Base-by-base conservation (phyloP, 768 basidiomycete genomes). In the Podaxis mareebaensis region DNA sequence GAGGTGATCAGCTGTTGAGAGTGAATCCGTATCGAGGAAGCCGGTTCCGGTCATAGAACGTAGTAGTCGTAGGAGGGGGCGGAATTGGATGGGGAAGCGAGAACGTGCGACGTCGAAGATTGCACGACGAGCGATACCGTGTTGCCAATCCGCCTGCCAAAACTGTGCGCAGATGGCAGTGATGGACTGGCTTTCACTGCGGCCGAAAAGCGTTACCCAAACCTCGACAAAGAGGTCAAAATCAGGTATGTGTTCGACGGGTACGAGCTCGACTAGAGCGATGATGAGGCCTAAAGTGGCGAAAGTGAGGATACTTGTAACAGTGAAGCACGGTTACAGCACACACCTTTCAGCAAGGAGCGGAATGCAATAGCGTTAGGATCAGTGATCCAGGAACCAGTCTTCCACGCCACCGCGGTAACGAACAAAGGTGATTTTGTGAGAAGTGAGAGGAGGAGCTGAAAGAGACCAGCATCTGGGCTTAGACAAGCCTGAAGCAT, bases 71-170 rank as follows among this genome's bases (percentile, higher is more conserved):
- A 92, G 72, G 22, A 96, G 83, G 0, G 88, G 85, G 26, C 81
- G 79, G 65, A 90, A 81, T 60, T 93, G 88, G 33, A 93, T 83
- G 2, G 95, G 95, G 74, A 95, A 98, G 2, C 92, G 85, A 8
- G 90, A 84, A 3, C 91, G 84, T 6, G 91, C 86, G 24, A 93
- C 87, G 64, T 95, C 93, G 60, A 98, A 84, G 55, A 96, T 83
- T 39, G 91, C 90, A 28, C 90, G 85, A 33, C 94, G 90, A 20
- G 87, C 77, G 3, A 83, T 80, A 53, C 85, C 85, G 40, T 82
- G 79, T 42, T 85, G 77, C 85, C 87, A 91, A 69, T 95, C 93
- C 1, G 77, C 80, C 58, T 87, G 81, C 94, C 95, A 98, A 73
- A 86, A 96, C 67, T 95, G 92, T 4, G 82, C 77, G 66, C 89